A percentile compares a stretch with the other conserved stretches of the same genome.
phyloP scores from a whole-genome alignment of 208 protist genomes.

The Crithidia acanthocephali region DNA sequence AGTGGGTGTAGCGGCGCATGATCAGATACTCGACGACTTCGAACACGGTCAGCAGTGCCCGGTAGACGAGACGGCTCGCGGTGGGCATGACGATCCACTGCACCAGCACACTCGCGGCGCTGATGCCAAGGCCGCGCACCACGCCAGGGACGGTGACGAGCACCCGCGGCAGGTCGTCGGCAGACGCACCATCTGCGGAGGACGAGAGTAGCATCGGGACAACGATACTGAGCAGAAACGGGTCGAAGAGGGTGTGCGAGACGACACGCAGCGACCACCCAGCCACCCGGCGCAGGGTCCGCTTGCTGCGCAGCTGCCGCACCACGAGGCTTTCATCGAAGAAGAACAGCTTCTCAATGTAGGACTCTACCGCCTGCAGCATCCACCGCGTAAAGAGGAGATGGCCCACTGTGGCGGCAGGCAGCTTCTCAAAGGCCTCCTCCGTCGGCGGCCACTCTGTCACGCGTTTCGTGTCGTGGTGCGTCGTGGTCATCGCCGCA shows the following conservation, averaged over 20 bases:
- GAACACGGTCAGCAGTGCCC: slow-evolving; percentile 62
- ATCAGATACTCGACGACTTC: slow-evolving; percentile 79
- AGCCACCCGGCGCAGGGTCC: slow-evolving; percentile 43
- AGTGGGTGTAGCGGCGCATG: slow-evolving; percentile 66
- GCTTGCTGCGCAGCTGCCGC: slow-evolving; percentile 68
- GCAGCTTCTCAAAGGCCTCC: slow-evolving; percentile 18
- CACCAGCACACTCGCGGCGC: slow-evolving; percentile 41
- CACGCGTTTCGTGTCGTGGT: not conserved
- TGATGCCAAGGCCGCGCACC: slow-evolving; percentile 33
- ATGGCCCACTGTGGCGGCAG: slow-evolving; percentile 7
- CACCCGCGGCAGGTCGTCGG: slow-evolving; percentile 19
- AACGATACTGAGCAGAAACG: slow-evolving; percentile 63
- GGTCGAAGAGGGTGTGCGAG: slow-evolving; percentile 72
- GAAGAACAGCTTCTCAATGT: slow-evolving; percentile 65
- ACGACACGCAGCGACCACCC: slow-evolving; percentile 67
- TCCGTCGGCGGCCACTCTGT: slow-evolving; percentile 29
- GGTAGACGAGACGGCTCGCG: slow-evolving; percentile 60
- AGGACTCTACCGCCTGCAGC: slow-evolving; percentile 38
- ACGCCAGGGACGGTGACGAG: slow-evolving; percentile 49
- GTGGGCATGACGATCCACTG: slow-evolving; percentile 62
- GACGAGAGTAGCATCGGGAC: slow-evolving; percentile 53
- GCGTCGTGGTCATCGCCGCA: slow-evolving; percentile 2
- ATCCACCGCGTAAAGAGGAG: slow-evolving; percentile 55
- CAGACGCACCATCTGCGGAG: not conserved
- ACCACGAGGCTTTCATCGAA: slow-evolving; percentile 76